Conservation (phyloP, 2,329 filamentous ascomycete genomes). For the Stagonosporopsis chrysanthemi region DNA sequence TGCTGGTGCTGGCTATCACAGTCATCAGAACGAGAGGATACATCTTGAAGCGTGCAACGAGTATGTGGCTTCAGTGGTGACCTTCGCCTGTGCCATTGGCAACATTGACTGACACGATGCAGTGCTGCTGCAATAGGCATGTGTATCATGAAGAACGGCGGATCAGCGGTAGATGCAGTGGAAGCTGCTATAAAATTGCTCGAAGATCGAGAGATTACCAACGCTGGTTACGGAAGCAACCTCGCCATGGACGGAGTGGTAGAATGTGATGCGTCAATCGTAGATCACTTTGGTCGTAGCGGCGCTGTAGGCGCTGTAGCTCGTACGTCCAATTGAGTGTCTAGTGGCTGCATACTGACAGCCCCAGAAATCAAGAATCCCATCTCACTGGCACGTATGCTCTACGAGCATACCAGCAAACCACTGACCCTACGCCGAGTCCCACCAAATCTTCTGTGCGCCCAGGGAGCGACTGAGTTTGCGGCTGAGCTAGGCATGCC, state of each 20-base stretch:
- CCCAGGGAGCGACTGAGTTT: conserved; percentile 85
- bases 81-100: background rate
- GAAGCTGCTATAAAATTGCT: conserved; percentile 87
- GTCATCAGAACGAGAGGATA: conserved; percentile 79
- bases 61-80: conserved; percentile 62
- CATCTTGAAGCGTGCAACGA: conserved; percentile 88
- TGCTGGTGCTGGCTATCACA: conserved; percentile 94
- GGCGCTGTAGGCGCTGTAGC: conserved; percentile 91
- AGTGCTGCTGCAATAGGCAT: conserved; percentile 88
- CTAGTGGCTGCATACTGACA: background rate
- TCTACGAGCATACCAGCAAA: conserved; percentile 78
- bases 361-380: conserved; percentile 85
- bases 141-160: conserved; percentile 78
- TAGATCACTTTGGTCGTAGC: conserved; percentile 89
- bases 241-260: conserved; percentile 88
- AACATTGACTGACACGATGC: conserved; percentile 17
- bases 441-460: conserved; percentile 89
- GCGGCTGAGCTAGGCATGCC: conserved; percentile 79
- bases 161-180: conserved; percentile 83
- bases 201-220: conserved; percentile 95
- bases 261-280: conserved; percentile 92
- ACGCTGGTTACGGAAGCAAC: conserved; percentile 95
- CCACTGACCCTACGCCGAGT: conserved; percentile 86
- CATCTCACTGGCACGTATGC: conserved; percentile 81
- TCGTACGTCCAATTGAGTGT: conserved; percentile 64